These are phyloP conservation scores for Colletotrichum chlorophyti DNA, from an alignment of 2,329 filamentous ascomycete genomes.

Conservation along the genomic window DNA sequence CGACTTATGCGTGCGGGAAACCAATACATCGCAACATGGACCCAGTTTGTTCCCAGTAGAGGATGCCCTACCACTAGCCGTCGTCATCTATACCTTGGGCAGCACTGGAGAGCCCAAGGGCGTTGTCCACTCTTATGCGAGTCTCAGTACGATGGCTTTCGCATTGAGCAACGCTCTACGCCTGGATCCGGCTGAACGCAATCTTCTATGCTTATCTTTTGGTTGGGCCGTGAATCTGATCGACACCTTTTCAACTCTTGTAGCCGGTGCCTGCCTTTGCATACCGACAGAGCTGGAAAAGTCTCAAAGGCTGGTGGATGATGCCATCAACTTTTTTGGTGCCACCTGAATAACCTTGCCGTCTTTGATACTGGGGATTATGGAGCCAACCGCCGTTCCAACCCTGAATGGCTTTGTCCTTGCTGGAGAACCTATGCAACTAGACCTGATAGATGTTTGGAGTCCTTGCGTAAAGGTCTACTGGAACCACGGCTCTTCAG, in stretches of 20 bases:
- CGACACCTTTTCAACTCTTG: background rate
- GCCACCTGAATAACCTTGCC: background rate
- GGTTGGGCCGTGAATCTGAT: background rate
- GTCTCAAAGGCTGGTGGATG: background rate
- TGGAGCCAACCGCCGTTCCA: background rate
- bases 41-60: background rate
- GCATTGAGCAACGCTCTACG: constrained; percentile 26
- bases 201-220: background rate
- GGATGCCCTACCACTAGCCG: constrained; percentile 23
- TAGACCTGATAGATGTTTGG: background rate
- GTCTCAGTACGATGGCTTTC: constrained; percentile 33
- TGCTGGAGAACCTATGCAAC: background rate
- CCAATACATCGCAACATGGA: background rate
- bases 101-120: constrained; percentile 60
- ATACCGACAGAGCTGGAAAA: background rate
- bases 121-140: constrained; percentile 40
- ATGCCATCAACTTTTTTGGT: background rate
- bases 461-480: background rate
- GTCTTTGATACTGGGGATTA: background rate
- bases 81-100: constrained; percentile 59
- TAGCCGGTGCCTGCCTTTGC: background rate
- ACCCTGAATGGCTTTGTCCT: background rate
- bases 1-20: background rate
- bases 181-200: background rate
- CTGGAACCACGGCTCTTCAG: background rate